phyloP scores from a whole-genome alignment of 176 grass and related monocot genomes.

The Raddia guianensis region DNA sequence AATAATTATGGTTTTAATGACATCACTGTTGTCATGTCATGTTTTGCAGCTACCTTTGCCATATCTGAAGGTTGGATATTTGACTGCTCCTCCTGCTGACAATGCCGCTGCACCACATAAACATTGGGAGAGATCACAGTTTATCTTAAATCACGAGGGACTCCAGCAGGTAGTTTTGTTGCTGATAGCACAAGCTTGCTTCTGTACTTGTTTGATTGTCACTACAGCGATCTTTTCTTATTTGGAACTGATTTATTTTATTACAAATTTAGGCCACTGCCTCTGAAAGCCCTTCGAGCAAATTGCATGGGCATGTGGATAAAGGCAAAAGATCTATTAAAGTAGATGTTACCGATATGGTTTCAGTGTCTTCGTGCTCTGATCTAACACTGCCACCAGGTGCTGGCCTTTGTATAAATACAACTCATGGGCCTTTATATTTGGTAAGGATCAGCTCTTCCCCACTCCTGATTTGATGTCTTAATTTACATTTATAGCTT shows the following conservation, averaged over 20 bases:
- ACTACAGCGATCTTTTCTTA: not conserved
- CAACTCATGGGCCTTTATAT: constrained; percentile 58
- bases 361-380: constrained; percentile 60
- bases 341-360: constrained; percentile 57
- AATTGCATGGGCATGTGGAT: constrained; percentile 27
- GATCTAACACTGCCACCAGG: constrained; percentile 75
- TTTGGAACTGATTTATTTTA: not conserved
- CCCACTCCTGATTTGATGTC: not conserved
- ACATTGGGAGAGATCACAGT: constrained; percentile 76
- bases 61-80: constrained; percentile 77
- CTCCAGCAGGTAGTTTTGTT: constrained; percentile 61
- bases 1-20: constrained; percentile 2
- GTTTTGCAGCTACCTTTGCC: constrained; percentile 66
- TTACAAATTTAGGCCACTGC: constrained; percentile 43
- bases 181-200: not conserved
- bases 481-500: not conserved
- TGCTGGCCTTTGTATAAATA: constrained; percentile 71
- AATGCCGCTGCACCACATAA: constrained; percentile 67
- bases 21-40: constrained; percentile 6
- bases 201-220: not conserved
- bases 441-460: constrained; percentile 46
- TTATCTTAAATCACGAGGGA: constrained; percentile 69
- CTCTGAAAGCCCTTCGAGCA: constrained; percentile 49
- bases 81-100: constrained; percentile 71
- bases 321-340: constrained; percentile 59